phyloP scores from a whole-genome alignment of 2,329 filamentous ascomycete genomes.

The Penicillium sp. region DNA sequence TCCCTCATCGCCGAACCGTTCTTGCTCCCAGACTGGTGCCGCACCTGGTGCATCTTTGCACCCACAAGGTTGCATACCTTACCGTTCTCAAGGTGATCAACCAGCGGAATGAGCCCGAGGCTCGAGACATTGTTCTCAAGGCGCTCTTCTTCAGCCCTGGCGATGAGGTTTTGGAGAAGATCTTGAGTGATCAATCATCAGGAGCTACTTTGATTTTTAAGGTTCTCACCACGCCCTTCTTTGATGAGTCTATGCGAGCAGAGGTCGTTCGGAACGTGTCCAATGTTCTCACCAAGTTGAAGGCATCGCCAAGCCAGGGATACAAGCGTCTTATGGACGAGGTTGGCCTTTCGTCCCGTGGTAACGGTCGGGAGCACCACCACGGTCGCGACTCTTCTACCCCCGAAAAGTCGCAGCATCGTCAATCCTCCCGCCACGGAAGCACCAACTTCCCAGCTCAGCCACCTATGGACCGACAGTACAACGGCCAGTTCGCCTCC shows the following conservation, averaged over 20 bases:
- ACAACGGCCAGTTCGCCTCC: conserved; percentile 45
- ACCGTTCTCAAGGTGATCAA: conserved; percentile 99
- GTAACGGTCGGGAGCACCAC: conserved; percentile 44
- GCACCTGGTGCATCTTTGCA: conserved; percentile 92
- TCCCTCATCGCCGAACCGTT: conserved; percentile 87
- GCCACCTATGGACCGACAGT: conserved; percentile 48
- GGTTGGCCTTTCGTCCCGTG: conserved; percentile 74
- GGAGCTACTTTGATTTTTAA: conserved; percentile 98
- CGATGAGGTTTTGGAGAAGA: conserved; percentile 84
- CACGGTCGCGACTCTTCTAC: conserved; percentile 44
- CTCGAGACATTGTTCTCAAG: conserved; percentile 84
- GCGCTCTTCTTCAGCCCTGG: conserved; percentile 90
- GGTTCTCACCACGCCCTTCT: conserved; percentile 94
- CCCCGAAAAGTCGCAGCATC: conserved; percentile 48
- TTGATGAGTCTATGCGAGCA: conserved; percentile 84
- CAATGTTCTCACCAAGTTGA: conserved; percentile 83
- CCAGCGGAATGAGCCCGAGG: conserved; percentile 91
- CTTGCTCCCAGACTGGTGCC: conserved; percentile 90
- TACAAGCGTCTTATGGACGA: conserved; percentile 99
- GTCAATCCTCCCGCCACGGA: conserved; percentile 48
- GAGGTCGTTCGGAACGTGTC: conserved; percentile 93
- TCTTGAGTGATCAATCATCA: conserved; percentile 86
- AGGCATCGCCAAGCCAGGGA: conserved; percentile 90
- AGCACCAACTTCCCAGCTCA: conserved; percentile 42
- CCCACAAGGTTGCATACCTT: conserved; percentile 96